Evolutionary conservation across 176 grass and related monocot genomes (phyloP).

Genomic region (Luzula sylvatica): DNA sequence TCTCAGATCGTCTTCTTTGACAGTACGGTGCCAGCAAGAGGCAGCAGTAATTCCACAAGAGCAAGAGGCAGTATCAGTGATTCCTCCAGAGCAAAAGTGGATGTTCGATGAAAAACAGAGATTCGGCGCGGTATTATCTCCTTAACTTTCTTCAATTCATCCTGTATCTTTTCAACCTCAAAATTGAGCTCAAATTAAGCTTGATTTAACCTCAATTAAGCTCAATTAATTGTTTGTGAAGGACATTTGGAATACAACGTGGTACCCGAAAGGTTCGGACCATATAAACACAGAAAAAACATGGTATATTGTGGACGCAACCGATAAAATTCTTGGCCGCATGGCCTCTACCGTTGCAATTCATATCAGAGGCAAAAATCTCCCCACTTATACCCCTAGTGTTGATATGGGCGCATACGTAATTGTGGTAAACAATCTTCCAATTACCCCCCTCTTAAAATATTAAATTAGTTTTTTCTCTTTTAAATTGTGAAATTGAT

Average conservation of each 20-base stretch:
- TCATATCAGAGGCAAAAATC: constrained; percentile 96
- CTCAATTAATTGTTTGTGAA: constrained; percentile 20
- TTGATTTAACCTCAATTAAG: too few species aligned
- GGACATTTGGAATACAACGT: constrained; percentile 99
- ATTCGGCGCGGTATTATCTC: constrained; percentile 33
- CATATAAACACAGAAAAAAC: constrained; percentile 84
- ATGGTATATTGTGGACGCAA: constrained; percentile 96
- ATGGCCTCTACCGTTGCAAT: constrained; percentile 88
- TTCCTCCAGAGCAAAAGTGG: constrained; percentile 58
- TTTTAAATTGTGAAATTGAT: constrained; percentile 1
- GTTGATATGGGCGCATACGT: constrained; percentile 99
- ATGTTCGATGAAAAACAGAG: constrained; percentile 71
- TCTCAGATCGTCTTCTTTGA: constrained; percentile 3
- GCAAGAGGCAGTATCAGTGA: constrained; percentile 24
- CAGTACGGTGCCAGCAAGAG: constrained; percentile 43
- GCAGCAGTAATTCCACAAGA: constrained; percentile 32
- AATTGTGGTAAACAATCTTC: constrained; percentile 65
- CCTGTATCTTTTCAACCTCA: constrained; percentile 1
- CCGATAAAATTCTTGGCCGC: constrained; percentile 85
- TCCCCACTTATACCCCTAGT: constrained; percentile 87
- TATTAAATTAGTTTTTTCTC: too few species aligned
- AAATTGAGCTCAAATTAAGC: neutral
- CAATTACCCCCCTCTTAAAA: too few species aligned
- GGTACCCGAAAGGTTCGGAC: constrained; percentile 92
- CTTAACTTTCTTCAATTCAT: neutral